A percentile compares a stretch with the other conserved stretches of the same genome.
Conservation (phyloP, 805 yeast genomes). For the Spathaspora sp. region DNA sequence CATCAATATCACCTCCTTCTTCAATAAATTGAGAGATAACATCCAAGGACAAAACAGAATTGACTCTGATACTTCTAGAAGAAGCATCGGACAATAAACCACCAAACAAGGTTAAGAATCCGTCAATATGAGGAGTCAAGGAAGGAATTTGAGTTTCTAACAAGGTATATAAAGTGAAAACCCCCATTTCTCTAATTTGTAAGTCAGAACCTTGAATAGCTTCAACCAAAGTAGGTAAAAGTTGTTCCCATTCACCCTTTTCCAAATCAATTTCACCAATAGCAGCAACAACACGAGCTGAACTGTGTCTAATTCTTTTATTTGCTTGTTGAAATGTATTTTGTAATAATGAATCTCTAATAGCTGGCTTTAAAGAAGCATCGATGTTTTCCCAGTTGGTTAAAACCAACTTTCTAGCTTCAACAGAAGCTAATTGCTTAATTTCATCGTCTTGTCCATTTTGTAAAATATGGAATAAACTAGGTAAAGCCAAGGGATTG, state of each 20-base stretch:
- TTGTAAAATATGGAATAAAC: conserved; percentile 78
- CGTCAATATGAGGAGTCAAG: conserved; percentile 54
- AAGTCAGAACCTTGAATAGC: conserved; percentile 51
- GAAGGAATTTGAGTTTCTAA: conserved; percentile 67
- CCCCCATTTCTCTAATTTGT: conserved; percentile 75
- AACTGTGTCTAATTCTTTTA: conserved; percentile 75
- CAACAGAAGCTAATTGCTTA: conserved; percentile 94
- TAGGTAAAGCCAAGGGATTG: conserved; percentile 69
- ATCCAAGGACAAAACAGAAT: conserved; percentile 78
- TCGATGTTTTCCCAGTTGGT: conserved; percentile 64
- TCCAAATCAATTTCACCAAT: conserved; percentile 76
- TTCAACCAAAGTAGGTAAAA: conserved; percentile 66
- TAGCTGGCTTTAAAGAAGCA: conserved; percentile 49
- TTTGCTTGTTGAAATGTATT: conserved; percentile 66
- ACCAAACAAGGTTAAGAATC: conserved; percentile 69
- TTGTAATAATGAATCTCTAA: conserved; percentile 66
- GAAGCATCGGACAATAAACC: conserved; percentile 59
- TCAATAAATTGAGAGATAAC: conserved; percentile 66
- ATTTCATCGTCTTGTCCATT: conserved; percentile 64
- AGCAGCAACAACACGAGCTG: conserved; percentile 84
- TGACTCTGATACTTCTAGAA: conserved; percentile 73
- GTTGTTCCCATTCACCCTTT: conserved; percentile 64
- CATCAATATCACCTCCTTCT: conserved; percentile 46
- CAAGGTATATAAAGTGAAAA: conserved; percentile 72
- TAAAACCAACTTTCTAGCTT: conserved; percentile 78